Evolutionary conservation across 2,329 filamentous ascomycete genomes (phyloP), one percentile per base, ranked within the genome.

Genomic region (Periconia sp.): DNA sequence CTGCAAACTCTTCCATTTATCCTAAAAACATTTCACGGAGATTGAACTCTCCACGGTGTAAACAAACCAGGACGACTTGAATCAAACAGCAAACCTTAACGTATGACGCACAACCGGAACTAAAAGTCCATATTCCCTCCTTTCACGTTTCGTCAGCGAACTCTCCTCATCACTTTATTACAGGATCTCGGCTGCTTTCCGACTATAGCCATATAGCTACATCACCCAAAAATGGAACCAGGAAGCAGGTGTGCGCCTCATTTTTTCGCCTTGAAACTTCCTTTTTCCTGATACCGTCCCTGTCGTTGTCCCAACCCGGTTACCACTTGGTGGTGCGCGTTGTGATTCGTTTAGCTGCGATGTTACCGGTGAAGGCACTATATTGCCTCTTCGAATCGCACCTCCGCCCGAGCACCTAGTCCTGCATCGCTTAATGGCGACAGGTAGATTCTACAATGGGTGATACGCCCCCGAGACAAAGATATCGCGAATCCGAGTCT

Each of bases 71-170:
- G 23, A 27, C 23, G 8, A 8, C 23, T 5, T 27, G 23, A 27
- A 3, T 8, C 8, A 8, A 27, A 27, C 23, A 27, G 23, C 23
- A 27, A 8, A 27, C 8, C 23, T 8, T 27, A 27, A 27, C 23
- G 23, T 5, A 27, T 27, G 23, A 27, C 23, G 23, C 23, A 8
- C 23, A 27, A 27, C 5, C 23, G 5, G 23, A 27, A 27, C 8
- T 5, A 27, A 8, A 27, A 27, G 23, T 5, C 8, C 23, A 27
- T 8, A 27, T 27, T 9, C 35, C 13, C 7, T 9, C 40, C 47
- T 40, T 17, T 15, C 40, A 42, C 27, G 20, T 17, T 50, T 50
- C 45, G 41, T 50, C 49, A 45, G 47, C 47, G n/a, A 43, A 35
- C 46, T 41, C 14, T 17, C 37, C 31, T 20, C 30, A 17, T 3